phyloP scores from a whole-genome alignment of 1,284 basidiomycete species.

The Austropuccinia psidii region DNA sequence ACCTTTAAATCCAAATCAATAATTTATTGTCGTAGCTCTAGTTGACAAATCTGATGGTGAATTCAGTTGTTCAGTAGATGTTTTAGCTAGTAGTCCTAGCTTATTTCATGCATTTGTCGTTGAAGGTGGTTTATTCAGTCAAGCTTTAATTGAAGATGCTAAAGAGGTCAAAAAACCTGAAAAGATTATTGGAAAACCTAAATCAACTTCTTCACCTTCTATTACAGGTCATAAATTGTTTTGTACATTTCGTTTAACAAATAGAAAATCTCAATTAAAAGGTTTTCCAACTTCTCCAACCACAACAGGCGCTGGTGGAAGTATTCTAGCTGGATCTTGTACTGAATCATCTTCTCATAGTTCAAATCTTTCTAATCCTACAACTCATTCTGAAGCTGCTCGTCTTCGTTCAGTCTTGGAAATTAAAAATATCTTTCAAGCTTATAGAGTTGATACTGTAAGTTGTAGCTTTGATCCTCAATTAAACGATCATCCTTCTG shows the following conservation, averaged over 20 bases:
- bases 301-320: slow-evolving; percentile 37
- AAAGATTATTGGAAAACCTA: not conserved
- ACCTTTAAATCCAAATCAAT: no score
- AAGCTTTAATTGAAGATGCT: not conserved
- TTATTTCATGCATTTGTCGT: slow-evolving; percentile 25
- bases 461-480: slow-evolving; percentile 22
- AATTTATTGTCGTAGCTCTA: slow-evolving; percentile 24
- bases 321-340: not conserved
- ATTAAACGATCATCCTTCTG: not conserved
- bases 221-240: not conserved
- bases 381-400: not conserved
- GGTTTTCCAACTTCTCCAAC: slow-evolving; percentile 42
- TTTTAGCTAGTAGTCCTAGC: slow-evolving; percentile 4
- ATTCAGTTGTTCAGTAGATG: slow-evolving; percentile 8
- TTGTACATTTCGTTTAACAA: slow-evolving; percentile 27
- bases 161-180: not conserved
- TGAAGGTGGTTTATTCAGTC: not conserved
- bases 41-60: slow-evolving; percentile 10
- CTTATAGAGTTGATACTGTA: slow-evolving; percentile 29
- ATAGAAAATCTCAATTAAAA: not conserved
- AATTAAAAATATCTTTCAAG: slow-evolving; percentile 26
- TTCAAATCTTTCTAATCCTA: slow-evolving; percentile 42
- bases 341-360: slow-evolving; percentile 48
- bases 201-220: no score
- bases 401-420: slow-evolving; percentile 1